phyloP scores from a whole-genome alignment of 108 stramenopile genomes.

The Skeletonema marinoi region DNA sequence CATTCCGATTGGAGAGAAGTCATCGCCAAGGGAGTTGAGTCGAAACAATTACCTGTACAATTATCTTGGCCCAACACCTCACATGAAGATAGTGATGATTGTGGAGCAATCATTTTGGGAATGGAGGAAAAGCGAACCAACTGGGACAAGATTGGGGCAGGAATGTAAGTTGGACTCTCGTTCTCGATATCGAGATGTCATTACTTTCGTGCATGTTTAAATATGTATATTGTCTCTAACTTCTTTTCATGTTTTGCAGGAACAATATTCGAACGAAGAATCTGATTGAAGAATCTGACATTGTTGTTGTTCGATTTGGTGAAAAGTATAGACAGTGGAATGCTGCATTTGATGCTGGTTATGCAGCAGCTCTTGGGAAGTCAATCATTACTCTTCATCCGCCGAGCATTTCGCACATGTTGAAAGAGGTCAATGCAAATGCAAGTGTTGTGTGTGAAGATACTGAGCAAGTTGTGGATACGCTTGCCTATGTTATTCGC shows the following conservation, averaged over 20 bases:
- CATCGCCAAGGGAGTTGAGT: slow-evolving; percentile 67
- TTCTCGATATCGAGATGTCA: too few relatives aligned
- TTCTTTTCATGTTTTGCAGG: neutral
- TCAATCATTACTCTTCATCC: slow-evolving; percentile 85
- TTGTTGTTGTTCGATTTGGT: slow-evolving; percentile 89
- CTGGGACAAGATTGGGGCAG: slow-evolving; percentile 85
- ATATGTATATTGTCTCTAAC: too few relatives aligned
- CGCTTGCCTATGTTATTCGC: slow-evolving; percentile 81
- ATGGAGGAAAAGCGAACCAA: slow-evolving; percentile 82
- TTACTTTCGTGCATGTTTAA: too few relatives aligned
- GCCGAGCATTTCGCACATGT: slow-evolving; percentile 81
- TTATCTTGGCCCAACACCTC: slow-evolving; percentile 76
- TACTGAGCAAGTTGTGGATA: slow-evolving; percentile 79
- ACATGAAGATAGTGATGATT: slow-evolving; percentile 89
- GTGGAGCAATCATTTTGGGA: slow-evolving; percentile 85
- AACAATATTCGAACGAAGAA: slow-evolving; percentile 83
- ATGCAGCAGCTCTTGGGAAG: slow-evolving; percentile 78
- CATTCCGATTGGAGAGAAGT: slow-evolving; percentile 89
- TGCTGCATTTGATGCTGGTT: slow-evolving; percentile 89
- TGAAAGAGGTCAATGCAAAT: slow-evolving; percentile 87
- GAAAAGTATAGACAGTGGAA: slow-evolving; percentile 91
- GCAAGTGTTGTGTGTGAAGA: slow-evolving; percentile 80
- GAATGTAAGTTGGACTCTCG: slow-evolving; percentile 34
- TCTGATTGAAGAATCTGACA: slow-evolving; percentile 72
- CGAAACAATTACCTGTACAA: slow-evolving; percentile 66